These are phyloP conservation scores for Trichosanthes truncata DNA, from an alignment of 306 rosid species.

Conservation along the genomic window DNA sequence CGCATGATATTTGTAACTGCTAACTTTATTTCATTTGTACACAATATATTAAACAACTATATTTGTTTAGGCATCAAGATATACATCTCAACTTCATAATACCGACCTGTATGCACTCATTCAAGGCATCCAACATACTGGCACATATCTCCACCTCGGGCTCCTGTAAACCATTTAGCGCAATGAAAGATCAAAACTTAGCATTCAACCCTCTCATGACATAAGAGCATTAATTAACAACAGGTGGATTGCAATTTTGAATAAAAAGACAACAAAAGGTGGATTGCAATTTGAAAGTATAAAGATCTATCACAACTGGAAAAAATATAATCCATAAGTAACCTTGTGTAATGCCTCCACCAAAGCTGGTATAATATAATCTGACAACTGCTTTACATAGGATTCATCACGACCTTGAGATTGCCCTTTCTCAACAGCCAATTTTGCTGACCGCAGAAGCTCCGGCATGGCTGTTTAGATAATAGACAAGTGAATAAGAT, in stretches of 20 bases:
- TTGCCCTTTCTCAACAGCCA: conserved; percentile 89
- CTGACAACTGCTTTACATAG: conserved; percentile 70
- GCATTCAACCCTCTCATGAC: neutral
- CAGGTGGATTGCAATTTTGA: neutral
- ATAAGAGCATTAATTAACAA: conserved; percentile 5
- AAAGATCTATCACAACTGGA: neutral
- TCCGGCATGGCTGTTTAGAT: conserved; percentile 78
- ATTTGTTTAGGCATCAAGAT: neutral
- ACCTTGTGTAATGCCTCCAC: conserved; percentile 97
- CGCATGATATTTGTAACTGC: neutral
- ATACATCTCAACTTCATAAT: neutral
- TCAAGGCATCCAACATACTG: conserved; percentile 79
- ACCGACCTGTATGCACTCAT: conserved; percentile 83
- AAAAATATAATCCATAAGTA: neutral
- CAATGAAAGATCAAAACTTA: neutral
- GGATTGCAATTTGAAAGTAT: neutral
- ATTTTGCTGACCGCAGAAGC: conserved; percentile 76
- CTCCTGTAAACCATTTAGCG: conserved; percentile 44
- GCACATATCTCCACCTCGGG: conserved; percentile 96
- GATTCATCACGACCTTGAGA: conserved; percentile 79
- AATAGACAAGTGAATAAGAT: conserved; percentile 3
- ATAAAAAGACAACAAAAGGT: neutral
- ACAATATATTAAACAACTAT: neutral
- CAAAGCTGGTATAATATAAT: conserved; percentile 75
- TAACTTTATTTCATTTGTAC: neutral